Percentiles rank a stretch among this genome's conserved stretches.
Conservation (phyloP, 768 basidiomycete genomes). For the Leccinum ochraceum region DNA sequence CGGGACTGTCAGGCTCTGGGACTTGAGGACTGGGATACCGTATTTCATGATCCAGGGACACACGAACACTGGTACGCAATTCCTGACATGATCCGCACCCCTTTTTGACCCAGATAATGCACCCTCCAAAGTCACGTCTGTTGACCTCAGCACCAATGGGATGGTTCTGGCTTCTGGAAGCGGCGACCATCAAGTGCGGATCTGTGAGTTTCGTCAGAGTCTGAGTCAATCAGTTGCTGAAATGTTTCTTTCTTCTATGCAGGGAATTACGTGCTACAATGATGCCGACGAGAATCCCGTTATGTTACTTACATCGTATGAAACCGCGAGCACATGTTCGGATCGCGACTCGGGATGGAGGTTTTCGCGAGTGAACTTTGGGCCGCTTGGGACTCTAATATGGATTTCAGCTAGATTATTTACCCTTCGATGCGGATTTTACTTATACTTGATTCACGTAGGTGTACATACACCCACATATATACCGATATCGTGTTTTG, state of each 20-base stretch:
- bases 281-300: conserved; percentile 11
- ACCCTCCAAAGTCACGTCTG: conserved; percentile 34
- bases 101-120: conserved; percentile 13
- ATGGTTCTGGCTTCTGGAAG: conserved; percentile 37
- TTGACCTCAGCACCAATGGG: conserved; percentile 38
- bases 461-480: neutral
- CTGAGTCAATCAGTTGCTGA: conserved; percentile 19
- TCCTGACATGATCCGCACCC: conserved; percentile 22
- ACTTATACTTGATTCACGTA: neutral
- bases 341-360: conserved; percentile 11
- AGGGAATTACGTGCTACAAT: conserved; percentile 32
- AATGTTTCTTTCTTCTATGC: conserved; percentile 9
- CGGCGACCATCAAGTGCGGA: conserved; percentile 38
- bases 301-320: neutral
- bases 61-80: conserved; percentile 34
- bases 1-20: conserved; percentile 38
- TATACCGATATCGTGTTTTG: neutral
- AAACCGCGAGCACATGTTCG: conserved; percentile 4
- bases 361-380: conserved; percentile 5
- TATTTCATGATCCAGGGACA: conserved; percentile 39
- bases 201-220: conserved; percentile 31
- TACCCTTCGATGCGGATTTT: neutral
- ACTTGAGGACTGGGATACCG: conserved; percentile 31
- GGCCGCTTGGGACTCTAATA: conserved; percentile 7
- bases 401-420: conserved; percentile 3